A percentile compares a stretch with the other conserved stretches of the same genome.
Conservation (phyloP, 2,329 filamentous ascomycete genomes). For the Colletotrichum costaricense region DNA sequence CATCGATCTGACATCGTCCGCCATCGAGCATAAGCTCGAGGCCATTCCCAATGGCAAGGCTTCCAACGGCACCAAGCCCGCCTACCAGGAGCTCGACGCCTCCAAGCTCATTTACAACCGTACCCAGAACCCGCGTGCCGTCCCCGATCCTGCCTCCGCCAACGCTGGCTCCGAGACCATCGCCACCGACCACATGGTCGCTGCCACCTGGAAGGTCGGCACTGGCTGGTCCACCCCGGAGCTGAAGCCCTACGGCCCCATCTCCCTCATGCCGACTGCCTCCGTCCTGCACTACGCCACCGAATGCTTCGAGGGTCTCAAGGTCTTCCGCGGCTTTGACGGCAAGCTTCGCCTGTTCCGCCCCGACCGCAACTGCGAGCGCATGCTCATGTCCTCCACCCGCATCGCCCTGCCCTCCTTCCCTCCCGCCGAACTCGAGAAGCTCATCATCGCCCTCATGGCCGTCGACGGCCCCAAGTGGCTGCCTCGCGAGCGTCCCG, state of each 20-base stretch:
- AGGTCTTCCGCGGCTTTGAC: conserved; percentile 84
- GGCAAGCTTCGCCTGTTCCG: conserved; percentile 82
- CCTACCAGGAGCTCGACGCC: conserved; percentile 70
- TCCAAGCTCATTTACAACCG: conserved; percentile 73
- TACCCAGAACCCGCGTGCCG: conserved; percentile 61
- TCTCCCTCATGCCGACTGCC: conserved; percentile 83
- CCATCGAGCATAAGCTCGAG: conserved; percentile 62
- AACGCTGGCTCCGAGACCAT: conserved; percentile 62
- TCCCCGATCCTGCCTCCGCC: conserved; percentile 62
- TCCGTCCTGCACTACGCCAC: conserved; percentile 89
- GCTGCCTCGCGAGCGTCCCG: conserved; percentile 77
- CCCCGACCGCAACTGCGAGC: conserved; percentile 77
- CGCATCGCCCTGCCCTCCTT: conserved; percentile 83
- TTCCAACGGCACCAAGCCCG: conserved; percentile 50
- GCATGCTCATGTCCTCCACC: conserved; percentile 68
- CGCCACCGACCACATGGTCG: conserved; percentile 91
- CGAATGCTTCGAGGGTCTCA: conserved; percentile 89
- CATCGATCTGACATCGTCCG: conserved; percentile 62
- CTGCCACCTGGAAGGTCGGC: conserved; percentile 72
- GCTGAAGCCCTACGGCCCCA: conserved; percentile 80
- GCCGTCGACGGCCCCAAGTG: conserved; percentile 81
- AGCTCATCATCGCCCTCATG: conserved; percentile 78
- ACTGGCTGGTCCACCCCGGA: conserved; percentile 80
- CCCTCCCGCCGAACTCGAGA: conserved; percentile 76
- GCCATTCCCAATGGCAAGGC: conserved; percentile 40